Percentiles rank a stretch among this genome's conserved stretches.
phyloP scores from a whole-genome alignment of 2,329 filamentous ascomycete genomes.

The Calonectria leucothoes region DNA sequence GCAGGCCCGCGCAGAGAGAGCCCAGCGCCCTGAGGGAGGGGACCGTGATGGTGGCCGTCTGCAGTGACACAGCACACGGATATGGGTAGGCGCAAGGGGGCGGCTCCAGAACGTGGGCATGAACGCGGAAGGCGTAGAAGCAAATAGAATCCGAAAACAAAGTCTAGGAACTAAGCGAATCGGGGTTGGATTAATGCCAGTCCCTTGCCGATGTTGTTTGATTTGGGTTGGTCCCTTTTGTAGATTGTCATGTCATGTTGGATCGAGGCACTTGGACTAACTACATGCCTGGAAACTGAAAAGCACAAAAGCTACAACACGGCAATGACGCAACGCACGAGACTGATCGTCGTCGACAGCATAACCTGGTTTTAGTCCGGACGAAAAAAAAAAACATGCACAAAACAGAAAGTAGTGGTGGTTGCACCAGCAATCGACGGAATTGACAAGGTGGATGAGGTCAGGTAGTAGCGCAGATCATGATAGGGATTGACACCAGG shows the following conservation, averaged over 20 bases:
- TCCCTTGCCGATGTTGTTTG: not conserved
- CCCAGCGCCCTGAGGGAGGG: not conserved
- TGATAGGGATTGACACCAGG: not conserved
- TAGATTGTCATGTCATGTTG: not conserved
- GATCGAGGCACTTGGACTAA: not conserved
- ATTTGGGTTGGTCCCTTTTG: not conserved
- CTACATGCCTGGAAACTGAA: not conserved
- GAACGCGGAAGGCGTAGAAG: not conserved
- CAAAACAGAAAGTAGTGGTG: not conserved
- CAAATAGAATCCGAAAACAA: not conserved
- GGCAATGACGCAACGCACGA: not conserved
- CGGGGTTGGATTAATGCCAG: not conserved
- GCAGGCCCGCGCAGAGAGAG: not conserved
- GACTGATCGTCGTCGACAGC: not conserved
- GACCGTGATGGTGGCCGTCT: not conserved
- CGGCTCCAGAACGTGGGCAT: not conserved
- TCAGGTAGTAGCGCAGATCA: conserved; percentile 12
- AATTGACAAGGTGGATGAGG: not conserved
- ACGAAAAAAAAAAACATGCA: not conserved
- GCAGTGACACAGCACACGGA: not conserved
- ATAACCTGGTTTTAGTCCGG: not conserved
- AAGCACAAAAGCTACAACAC: not conserved
- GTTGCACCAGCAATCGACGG: not conserved
- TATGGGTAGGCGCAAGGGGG: not conserved
- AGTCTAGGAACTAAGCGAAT: not conserved